phyloP scores from a whole-genome alignment of 306 rosid genomes.

The Benincasa hispida region DNA sequence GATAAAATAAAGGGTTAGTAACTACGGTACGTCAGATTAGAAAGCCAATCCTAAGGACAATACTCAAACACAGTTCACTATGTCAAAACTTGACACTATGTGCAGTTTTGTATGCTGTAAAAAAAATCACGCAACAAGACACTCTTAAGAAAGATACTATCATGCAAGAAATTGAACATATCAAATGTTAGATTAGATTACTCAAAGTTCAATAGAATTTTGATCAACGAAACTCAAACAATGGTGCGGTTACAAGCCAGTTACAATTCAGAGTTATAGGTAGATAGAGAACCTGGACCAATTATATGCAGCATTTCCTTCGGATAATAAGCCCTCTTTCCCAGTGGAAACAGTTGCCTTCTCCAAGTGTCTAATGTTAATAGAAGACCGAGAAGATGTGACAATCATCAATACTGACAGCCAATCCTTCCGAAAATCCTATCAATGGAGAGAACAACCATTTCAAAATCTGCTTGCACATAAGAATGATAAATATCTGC shows the following conservation, averaged over 20 bases:
- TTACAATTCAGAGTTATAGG: neutral
- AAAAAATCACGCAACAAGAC: neutral
- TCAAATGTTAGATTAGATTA: neutral
- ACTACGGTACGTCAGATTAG: no score
- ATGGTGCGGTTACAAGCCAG: neutral
- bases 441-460: conserved; percentile 1
- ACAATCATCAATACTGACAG: conserved; percentile 76
- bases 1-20: no score
- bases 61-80: no score
- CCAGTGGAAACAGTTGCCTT: conserved; percentile 97
- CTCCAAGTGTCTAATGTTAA: conserved; percentile 95
- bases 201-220: neutral
- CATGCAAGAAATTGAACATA: neutral
- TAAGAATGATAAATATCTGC: neutral
- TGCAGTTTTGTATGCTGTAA: no score
- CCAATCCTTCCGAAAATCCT: conserved; percentile 96
- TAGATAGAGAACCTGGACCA: conserved; percentile 75
- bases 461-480: neutral
- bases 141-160: neutral
- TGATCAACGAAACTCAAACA: neutral
- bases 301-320: conserved; percentile 91
- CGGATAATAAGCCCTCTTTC: conserved; percentile 87
- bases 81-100: no score
- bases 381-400: conserved; percentile 90
- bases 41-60: no score